Conservation (phyloP, 2,329 filamentous ascomycete species). For the Didymella lethalis region DNA sequence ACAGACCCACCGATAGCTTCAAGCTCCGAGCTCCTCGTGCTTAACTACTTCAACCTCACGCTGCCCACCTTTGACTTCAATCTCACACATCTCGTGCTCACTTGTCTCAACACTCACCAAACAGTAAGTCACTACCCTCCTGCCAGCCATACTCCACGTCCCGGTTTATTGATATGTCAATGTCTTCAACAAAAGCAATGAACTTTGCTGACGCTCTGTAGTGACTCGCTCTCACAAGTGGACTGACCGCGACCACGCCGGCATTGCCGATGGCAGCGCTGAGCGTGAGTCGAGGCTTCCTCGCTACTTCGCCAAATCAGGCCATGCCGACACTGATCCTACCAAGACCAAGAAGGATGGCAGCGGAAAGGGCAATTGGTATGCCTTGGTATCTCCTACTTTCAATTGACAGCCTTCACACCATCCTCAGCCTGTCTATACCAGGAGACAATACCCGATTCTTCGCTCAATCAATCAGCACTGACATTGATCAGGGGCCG, state of each 20-base stretch:
- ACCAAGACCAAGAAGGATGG: conserved; percentile 98
- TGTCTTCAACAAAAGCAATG: neutral
- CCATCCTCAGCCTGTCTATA: too few relatives aligned
- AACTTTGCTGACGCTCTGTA: conserved; percentile 50
- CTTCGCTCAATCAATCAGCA: neutral
- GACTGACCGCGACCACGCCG: conserved; percentile 91
- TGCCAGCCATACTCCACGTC: neutral
- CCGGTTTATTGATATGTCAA: conserved; percentile 18
- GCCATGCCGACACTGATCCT: conserved; percentile 81
- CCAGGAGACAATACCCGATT: neutral
- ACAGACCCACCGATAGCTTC: conserved; percentile 39
- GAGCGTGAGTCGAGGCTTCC: conserved; percentile 77
- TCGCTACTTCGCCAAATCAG: conserved; percentile 91
- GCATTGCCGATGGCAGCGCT: conserved; percentile 76
- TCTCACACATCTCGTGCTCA: conserved; percentile 29
- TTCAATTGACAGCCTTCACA: neutral
- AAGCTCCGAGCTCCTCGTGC: conserved; percentile 35
- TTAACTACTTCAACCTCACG: conserved; percentile 40
- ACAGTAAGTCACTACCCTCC: conserved; percentile 39
- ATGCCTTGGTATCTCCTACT: conserved; percentile 49
- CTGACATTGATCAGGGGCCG: conserved; percentile 71
- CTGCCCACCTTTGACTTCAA: conserved; percentile 29
- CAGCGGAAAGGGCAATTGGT: conserved; percentile 93
- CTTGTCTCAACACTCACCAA: conserved; percentile 29
- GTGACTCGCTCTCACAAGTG: conserved; percentile 98